phyloP scores from a whole-genome alignment of 345 rosid species.

The Murraya paniculata region DNA sequence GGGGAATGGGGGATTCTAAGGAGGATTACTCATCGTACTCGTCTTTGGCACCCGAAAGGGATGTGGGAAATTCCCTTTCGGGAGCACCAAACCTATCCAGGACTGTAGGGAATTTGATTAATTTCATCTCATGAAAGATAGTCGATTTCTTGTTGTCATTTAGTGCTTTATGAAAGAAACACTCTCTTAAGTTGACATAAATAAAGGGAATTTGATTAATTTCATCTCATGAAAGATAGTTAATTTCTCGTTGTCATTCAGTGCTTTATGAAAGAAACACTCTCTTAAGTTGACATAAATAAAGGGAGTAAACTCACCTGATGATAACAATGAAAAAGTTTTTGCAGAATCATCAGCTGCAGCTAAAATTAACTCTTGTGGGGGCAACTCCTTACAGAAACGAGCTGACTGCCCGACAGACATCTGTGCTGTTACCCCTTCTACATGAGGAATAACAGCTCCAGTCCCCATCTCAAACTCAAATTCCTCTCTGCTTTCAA shows the following conservation, averaged over 20 bases:
- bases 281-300: conserved; percentile 10
- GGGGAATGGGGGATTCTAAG: no score
- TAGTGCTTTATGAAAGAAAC: not conserved
- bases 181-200: conserved; percentile 7
- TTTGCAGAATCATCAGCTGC: conserved; percentile 48
- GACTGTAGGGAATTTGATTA: not conserved
- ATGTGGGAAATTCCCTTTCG: no score
- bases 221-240: conserved; percentile 1
- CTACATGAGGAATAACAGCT: conserved; percentile 57
- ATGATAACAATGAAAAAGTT: conserved; percentile 38
- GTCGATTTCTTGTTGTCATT: not conserved
- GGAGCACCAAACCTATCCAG: conserved; percentile 3
- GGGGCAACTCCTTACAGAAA: conserved; percentile 38
- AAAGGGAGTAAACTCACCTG: conserved; percentile 42
- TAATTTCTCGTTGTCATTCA: not conserved
- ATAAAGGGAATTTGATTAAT: conserved; percentile 4
- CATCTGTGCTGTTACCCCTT: conserved; percentile 67
- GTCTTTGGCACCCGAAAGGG: no score
- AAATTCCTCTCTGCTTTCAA: conserved; percentile 79
- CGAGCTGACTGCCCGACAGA: conserved; percentile 79
- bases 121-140: not conserved
- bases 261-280: not conserved
- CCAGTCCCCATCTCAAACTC: conserved; percentile 92
- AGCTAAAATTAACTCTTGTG: conserved; percentile 61
- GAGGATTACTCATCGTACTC: no score